Evolutionary conservation across 164 flowering plant genomes (phyloP), one percentile per base, ranked within the genome.

Genomic region (Umbellularia californica): DNA sequence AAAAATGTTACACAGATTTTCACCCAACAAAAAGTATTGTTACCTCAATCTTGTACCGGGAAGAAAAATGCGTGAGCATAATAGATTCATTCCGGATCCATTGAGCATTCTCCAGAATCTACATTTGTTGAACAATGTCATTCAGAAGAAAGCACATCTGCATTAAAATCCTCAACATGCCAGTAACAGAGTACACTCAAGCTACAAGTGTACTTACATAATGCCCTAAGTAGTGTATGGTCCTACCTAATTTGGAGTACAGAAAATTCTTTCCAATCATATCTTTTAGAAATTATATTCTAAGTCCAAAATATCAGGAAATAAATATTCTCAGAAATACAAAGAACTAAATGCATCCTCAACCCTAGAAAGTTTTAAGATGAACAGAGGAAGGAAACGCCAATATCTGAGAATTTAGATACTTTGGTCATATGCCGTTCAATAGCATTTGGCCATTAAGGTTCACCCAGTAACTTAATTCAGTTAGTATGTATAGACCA

Each of bases 41-140:
- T 75, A 93, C 99, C 97, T 93, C 97, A 28, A 88, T 66, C 78
- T 82, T 82, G 85, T 93, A 92, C 62, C 97, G 93, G 23, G 98
- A 83, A 17, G 99, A 95, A 84, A 95, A 95, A 86, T 95, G 98
- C 69, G 97, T 93, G 69, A 95, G 81, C 80, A 95, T 50, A 62
- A 93, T 66, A 19, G 97, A 79, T 79, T 92, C 87, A 77, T 86
- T 95, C 68, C 97, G 82, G 69, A 93, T 86, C 99, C 99, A 93
- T 70, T 95, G 72, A 23, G 96, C 92, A 75, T 95, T 70, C 74
- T 90, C 92, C 69, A 93, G 82, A 74, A 93, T 83, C 99, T 95
- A 86, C 87, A 87, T 52, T 71, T 69, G 30, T 69, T 65, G 19
- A 76, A 77, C 14, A 70, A 51, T 58, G 71, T 52, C 64, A 41